Percentiles rank a stretch among this genome's conserved stretches.
Conservation (phyloP, 176 grass and related monocot genomes). For the Aegilops speltoides region DNA sequence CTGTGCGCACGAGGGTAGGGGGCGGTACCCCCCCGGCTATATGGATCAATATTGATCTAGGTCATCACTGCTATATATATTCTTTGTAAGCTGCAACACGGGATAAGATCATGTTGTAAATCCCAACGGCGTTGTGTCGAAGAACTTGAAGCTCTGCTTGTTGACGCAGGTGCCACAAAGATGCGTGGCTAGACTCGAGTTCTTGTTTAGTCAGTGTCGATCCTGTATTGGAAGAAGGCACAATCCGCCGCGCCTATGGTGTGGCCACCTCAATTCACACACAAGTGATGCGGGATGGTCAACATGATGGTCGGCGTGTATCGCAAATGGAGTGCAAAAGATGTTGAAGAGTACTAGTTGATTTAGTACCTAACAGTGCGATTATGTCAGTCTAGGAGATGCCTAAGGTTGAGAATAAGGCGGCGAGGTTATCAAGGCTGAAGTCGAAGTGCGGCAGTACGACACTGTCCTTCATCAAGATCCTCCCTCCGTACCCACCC, state of each 20-base stretch:
- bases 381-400: slow-evolving; percentile 58
- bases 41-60: background rate
- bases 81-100: no score
- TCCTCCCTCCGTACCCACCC: slow-evolving; percentile 56
- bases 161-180: background rate
- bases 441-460: slow-evolving; percentile 47
- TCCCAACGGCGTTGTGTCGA: background rate
- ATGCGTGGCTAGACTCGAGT: background rate
- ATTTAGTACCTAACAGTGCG: slow-evolving; percentile 48
- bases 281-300: background rate
- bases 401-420: slow-evolving; percentile 50
- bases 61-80: no score
- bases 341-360: background rate
- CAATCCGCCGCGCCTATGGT: slow-evolving; percentile 28
- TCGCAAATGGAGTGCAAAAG: background rate
- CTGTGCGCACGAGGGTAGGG: background rate
- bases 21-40: no score
- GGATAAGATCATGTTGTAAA: slow-evolving; percentile 20
- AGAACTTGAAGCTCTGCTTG: slow-evolving; percentile 14
- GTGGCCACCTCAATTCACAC: slow-evolving; percentile 38
- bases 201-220: slow-evolving; percentile 24
- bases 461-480: slow-evolving; percentile 37
- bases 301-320: background rate
- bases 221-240: slow-evolving; percentile 40
- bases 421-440: slow-evolving; percentile 53